Conservation (phyloP, 108 stramenopile species). For the Nitzschia sp. region DNA sequence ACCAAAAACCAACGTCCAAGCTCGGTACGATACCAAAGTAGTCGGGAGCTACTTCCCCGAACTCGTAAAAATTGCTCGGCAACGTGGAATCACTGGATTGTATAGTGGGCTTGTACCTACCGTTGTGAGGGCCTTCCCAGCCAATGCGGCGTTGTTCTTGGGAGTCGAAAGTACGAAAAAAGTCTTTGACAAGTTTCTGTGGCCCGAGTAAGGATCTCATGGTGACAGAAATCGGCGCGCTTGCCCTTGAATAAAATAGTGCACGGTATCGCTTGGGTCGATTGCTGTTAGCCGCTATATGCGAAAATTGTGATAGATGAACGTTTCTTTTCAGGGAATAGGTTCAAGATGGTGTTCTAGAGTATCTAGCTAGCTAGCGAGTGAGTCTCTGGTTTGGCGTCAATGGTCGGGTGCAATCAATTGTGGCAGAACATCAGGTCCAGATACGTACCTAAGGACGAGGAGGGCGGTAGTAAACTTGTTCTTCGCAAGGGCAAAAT, state of each 20-base stretch:
- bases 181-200: constrained; percentile 74
- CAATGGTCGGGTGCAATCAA: too few species aligned
- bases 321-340: too few species aligned
- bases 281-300: too few species aligned
- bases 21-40: constrained; percentile 81
- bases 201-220: constrained; percentile 8
- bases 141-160: constrained; percentile 90
- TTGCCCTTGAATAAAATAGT: too few species aligned
- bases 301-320: too few species aligned
- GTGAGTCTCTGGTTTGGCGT: too few species aligned
- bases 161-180: constrained; percentile 88
- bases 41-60: constrained; percentile 87
- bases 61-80: constrained; percentile 59
- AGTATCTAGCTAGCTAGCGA: too few species aligned
- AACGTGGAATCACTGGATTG: constrained; percentile 71
- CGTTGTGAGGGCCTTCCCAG: constrained; percentile 84
- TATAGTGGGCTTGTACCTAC: constrained; percentile 84
- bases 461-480: background rate
- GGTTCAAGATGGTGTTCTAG: too few species aligned
- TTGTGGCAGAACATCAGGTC: too few species aligned
- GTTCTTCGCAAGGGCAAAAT: constrained; percentile 2
- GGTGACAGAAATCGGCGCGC: too few species aligned
- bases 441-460: too few species aligned
- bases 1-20: constrained; percentile 90
- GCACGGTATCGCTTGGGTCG: too few species aligned